phyloP scores from a whole-genome alignment of 148 eudicot genomes.

The Agrostemma githago region DNA sequence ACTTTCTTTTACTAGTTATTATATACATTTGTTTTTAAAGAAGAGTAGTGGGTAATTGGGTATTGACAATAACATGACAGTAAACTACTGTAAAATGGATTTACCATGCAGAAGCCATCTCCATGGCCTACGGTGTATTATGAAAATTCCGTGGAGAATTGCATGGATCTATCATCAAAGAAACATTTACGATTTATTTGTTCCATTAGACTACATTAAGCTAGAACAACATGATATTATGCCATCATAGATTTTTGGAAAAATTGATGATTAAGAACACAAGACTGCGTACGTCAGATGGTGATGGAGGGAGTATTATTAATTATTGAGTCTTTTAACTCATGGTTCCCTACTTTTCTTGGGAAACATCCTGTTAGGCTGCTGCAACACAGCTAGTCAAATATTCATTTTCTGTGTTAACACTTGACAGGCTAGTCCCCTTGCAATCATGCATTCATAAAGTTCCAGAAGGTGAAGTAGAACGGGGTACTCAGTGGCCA shows the following conservation, averaged over 20 bases:
- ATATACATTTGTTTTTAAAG: background rate
- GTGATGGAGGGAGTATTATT: background rate
- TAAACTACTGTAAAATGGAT: no score
- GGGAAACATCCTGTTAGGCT: background rate
- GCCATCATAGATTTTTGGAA: background rate
- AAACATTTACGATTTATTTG: no score
- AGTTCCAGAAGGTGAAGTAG: slow-evolving; percentile 43
- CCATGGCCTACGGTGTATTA: background rate
- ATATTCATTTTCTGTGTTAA: slow-evolving; percentile 9
- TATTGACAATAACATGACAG: background rate
- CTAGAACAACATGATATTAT: background rate
- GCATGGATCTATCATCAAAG: background rate
- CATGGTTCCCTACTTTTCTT: background rate
- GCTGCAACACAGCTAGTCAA: background rate
- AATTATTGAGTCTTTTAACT: background rate
- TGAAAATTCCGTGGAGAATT: background rate
- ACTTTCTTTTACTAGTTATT: background rate
- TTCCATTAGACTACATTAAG: background rate
- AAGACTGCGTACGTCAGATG: background rate
- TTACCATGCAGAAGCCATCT: no score
- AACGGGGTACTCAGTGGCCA: slow-evolving; percentile 73
- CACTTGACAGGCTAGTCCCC: slow-evolving; percentile 42
- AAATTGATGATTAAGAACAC: background rate
- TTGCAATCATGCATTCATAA: slow-evolving; percentile 62
- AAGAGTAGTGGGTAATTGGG: background rate